A percentile compares a stretch with the other conserved stretches of the same genome.
phyloP scores from a whole-genome alignment of 768 basidiomycete genomes.

The Pulveroboletus sp. region DNA sequence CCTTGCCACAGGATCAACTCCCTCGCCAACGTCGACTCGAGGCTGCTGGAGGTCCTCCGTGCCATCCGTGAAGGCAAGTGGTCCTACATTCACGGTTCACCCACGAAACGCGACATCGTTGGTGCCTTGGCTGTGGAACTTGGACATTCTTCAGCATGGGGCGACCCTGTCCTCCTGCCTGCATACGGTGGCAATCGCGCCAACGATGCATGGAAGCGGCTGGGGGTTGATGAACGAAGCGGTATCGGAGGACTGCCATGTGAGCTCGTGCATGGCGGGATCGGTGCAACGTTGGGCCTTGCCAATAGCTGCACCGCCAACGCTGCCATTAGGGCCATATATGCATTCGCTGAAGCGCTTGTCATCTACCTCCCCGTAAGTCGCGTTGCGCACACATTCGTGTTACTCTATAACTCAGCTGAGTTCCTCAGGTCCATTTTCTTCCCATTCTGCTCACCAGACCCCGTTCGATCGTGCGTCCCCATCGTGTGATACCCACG shows the following conservation, averaged over 20 bases:
- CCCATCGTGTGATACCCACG: conserved; percentile 37
- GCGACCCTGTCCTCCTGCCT: conserved; percentile 55
- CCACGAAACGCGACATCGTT: conserved; percentile 39
- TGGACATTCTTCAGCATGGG: conserved; percentile 59
- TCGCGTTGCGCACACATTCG: conserved; percentile 5
- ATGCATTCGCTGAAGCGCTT: conserved; percentile 60
- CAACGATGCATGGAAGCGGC: conserved; percentile 47
- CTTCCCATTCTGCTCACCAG: conserved; percentile 60
- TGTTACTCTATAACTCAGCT: not conserved
- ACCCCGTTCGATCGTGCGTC: conserved; percentile 49
- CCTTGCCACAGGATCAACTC: conserved; percentile 50
- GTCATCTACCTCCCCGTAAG: conserved; percentile 70
- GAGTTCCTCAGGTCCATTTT: conserved; percentile 55
- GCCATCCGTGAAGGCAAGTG: conserved; percentile 51
- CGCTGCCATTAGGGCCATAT: conserved; percentile 45
- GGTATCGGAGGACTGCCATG: conserved; percentile 73
- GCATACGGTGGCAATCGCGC: conserved; percentile 57
- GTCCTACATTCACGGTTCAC: conserved; percentile 52
- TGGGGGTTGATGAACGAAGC: conserved; percentile 50
- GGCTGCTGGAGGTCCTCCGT: conserved; percentile 52
- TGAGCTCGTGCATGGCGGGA: conserved; percentile 64
- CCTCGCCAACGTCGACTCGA: conserved; percentile 62
- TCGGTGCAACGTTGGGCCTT: conserved; percentile 44
- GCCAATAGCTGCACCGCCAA: conserved; percentile 60
- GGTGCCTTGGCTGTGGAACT: conserved; percentile 48